These are phyloP conservation scores for Atkinsonella hypoxylon DNA, from an alignment of 2,329 filamentous ascomycete genomes.

Conservation along the genomic window DNA sequence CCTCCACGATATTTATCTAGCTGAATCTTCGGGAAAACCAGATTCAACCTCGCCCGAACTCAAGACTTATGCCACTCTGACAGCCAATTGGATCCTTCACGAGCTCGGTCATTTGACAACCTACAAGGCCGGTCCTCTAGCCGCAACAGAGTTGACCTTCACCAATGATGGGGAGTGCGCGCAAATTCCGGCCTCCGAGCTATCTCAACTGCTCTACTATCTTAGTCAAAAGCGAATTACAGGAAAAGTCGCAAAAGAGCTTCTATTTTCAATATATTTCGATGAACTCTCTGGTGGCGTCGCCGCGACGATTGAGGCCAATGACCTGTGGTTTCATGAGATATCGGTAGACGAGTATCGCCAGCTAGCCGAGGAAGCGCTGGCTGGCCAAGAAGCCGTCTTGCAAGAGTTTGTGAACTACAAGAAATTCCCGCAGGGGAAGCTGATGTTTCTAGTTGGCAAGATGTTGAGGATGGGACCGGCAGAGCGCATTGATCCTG, in stretches of 20 bases:
- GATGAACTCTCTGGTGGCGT: constrained; percentile 33
- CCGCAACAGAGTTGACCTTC: constrained; percentile 21
- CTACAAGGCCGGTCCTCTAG: constrained; percentile 27
- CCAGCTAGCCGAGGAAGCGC: constrained; percentile 29
- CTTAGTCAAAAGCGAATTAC: constrained; percentile 39
- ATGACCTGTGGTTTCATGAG: constrained; percentile 43
- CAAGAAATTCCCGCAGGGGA: constrained; percentile 40
- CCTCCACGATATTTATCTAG: constrained; percentile 23
- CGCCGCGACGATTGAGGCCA: constrained; percentile 30
- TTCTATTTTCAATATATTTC: constrained; percentile 40
- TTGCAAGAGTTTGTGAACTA: constrained; percentile 32
- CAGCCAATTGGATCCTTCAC: constrained; percentile 59
- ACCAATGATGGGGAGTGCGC: constrained; percentile 34
- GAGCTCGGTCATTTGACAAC: constrained; percentile 59
- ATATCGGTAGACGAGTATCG: constrained; percentile 35
- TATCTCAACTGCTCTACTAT: constrained; percentile 39
- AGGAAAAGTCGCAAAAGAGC: constrained; percentile 44
- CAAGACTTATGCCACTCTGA: constrained; percentile 32
- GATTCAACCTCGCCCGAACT: constrained; percentile 13
- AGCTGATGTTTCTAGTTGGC: constrained; percentile 49
- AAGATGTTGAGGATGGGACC: constrained; percentile 44
- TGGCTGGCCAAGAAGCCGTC: constrained; percentile 34
- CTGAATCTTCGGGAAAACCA: constrained; percentile 7
- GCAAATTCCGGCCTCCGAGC: constrained; percentile 31
- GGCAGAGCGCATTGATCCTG: constrained; percentile 42